Percentiles rank a stretch among this genome's conserved stretches.
These are phyloP conservation scores for Yarrowia galli DNA, from an alignment of 1,139 yeast species.

Conservation along the genomic window DNA sequence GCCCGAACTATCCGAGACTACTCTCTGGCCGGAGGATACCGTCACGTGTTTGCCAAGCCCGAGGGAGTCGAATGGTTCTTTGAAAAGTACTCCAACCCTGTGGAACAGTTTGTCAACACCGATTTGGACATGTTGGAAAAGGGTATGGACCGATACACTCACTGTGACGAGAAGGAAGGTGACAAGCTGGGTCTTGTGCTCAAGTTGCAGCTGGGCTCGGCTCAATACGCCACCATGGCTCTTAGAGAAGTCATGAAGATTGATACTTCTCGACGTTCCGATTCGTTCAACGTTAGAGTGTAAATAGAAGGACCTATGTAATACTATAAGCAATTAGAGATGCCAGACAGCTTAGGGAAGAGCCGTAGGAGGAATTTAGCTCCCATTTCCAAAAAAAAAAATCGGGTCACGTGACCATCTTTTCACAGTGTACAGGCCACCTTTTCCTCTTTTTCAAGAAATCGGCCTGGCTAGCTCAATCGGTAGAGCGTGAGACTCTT, in stretches of 20 bases:
- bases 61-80: conserved; percentile 67
- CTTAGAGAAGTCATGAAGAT: conserved; percentile 87
- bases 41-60: conserved; percentile 77
- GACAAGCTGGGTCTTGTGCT: conserved; percentile 66
- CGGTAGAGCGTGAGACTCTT: conserved; percentile 38
- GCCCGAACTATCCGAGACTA: conserved; percentile 84
- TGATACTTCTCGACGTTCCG: conserved; percentile 76
- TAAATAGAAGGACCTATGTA: not conserved
- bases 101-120: conserved; percentile 77
- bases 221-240: conserved; percentile 98
- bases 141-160: conserved; percentile 46
- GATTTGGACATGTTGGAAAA: conserved; percentile 72
- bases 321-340: too few species aligned
- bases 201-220: conserved; percentile 78
- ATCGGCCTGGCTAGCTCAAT: conserved; percentile 33
- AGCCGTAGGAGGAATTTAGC: too few species aligned
- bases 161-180: conserved; percentile 40
- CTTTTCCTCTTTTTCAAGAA: not conserved
- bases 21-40: conserved; percentile 89
- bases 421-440: not conserved
- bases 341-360: too few species aligned
- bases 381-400: too few species aligned
- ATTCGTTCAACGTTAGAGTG: conserved; percentile 45
- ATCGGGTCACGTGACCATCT: not conserved
- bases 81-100: conserved; percentile 65